phyloP scores from a whole-genome alignment of 768 basidiomycete genomes.

The Chiua virens region DNA sequence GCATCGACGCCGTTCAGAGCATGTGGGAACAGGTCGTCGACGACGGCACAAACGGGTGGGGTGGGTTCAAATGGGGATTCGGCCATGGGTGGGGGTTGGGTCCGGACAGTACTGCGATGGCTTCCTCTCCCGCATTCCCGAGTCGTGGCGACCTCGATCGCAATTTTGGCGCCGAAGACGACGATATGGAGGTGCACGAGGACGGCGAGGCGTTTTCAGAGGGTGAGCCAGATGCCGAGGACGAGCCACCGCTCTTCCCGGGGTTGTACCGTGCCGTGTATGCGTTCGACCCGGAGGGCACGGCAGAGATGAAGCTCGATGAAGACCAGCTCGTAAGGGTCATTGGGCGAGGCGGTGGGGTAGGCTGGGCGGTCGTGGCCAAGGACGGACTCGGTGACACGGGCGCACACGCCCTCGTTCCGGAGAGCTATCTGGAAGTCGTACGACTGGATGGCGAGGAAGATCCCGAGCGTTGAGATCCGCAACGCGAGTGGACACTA shows the following conservation, averaged over 20 bases:
- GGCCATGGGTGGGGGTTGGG: conserved; percentile 39
- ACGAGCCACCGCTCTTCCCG: conserved; percentile 48
- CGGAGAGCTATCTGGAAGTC: conserved; percentile 73
- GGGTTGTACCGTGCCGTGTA: conserved; percentile 79
- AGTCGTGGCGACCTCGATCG: conserved; percentile 44
- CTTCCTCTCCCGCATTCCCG: conserved; percentile 27
- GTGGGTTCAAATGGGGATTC: conserved; percentile 43
- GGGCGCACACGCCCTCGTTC: conserved; percentile 68
- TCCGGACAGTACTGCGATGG: conserved; percentile 12
- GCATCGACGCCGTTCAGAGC: neutral
- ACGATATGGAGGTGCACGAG: conserved; percentile 27
- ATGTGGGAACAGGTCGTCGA: conserved; percentile 30
- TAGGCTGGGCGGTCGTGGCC: conserved; percentile 78
- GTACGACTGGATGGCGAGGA: conserved; percentile 39
- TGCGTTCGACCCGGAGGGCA: conserved; percentile 76
- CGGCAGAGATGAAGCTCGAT: conserved; percentile 77
- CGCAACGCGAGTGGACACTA: neutral
- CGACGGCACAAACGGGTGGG: conserved; percentile 30
- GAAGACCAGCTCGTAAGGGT: conserved; percentile 78
- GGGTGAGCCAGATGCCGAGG: conserved; percentile 20
- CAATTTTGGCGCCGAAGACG: conserved; percentile 43
- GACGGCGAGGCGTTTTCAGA: conserved; percentile 32
- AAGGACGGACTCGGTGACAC: conserved; percentile 37
- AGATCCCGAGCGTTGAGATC: conserved; percentile 1
- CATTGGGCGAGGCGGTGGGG: conserved; percentile 72